These are phyloP conservation scores for Chaetomiaceae sp. DNA, from an alignment of 2,329 filamentous ascomycete genomes.

Conservation along the genomic window DNA sequence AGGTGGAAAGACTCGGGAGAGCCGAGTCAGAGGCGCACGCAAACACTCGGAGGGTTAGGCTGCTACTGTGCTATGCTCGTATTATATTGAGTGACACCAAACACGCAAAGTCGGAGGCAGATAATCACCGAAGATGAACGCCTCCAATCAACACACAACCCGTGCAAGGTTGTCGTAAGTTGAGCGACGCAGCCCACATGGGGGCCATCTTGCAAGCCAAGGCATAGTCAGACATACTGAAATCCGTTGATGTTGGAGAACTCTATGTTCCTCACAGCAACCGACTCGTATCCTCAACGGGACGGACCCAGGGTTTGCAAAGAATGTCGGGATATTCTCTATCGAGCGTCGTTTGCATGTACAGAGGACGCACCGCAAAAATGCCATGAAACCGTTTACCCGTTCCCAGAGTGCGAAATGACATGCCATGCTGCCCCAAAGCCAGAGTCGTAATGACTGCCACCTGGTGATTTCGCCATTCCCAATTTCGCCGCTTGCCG, in stretches of 20 bases:
- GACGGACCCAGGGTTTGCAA: slow-evolving; percentile 1
- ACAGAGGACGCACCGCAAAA: slow-evolving; percentile 20
- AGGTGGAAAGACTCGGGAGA: not conserved
- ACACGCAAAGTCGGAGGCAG: no score
- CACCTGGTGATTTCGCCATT: slow-evolving; percentile 8
- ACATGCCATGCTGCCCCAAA: slow-evolving; percentile 21
- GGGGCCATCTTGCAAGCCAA: no score
- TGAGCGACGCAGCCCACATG: no score
- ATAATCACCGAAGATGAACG: no score
- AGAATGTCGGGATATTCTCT: slow-evolving; percentile 19
- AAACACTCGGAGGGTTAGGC: not conserved
- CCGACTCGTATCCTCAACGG: not conserved
- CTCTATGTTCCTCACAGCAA: not conserved
- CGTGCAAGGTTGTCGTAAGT: no score
- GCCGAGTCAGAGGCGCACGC: not conserved
- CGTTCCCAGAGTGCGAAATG: slow-evolving; percentile 20
- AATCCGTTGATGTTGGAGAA: not conserved
- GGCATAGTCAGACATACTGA: no score
- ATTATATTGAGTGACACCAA: not conserved
- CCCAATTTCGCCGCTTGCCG: slow-evolving; percentile 7
- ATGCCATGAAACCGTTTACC: slow-evolving; percentile 20
- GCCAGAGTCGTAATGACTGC: slow-evolving; percentile 14
- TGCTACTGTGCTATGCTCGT: not conserved
- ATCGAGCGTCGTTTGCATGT: slow-evolving; percentile 18
- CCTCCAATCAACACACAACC: no score